These are phyloP conservation scores for Pelargonium citronellum DNA, from an alignment of 441 rosid genomes.

Conservation along the genomic window DNA sequence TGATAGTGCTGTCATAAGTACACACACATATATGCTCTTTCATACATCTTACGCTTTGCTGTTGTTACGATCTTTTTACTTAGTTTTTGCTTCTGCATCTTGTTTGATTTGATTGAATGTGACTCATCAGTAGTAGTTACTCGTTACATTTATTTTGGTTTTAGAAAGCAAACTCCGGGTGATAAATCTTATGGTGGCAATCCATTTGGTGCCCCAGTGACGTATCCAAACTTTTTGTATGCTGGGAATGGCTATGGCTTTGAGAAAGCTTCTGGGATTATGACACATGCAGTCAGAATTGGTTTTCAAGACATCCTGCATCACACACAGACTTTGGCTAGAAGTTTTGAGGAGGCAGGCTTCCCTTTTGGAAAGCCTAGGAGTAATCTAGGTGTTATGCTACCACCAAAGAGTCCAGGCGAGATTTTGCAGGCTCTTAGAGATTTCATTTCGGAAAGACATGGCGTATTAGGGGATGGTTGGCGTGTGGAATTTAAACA, in stretches of 20 bases:
- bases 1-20: not conserved
- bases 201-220: slow-evolving; percentile 44
- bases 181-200: slow-evolving; percentile 48
- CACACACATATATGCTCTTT: not conserved
- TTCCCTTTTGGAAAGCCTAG: slow-evolving; percentile 44
- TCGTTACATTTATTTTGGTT: slow-evolving; percentile 33
- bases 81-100: not conserved
- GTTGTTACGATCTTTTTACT: not conserved
- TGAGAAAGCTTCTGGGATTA: slow-evolving; percentile 43
- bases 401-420: slow-evolving; percentile 54
- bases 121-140: slow-evolving; percentile 24
- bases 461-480: slow-evolving; percentile 75
- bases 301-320: slow-evolving; percentile 46
- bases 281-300: slow-evolving; percentile 32
- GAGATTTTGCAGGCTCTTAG: slow-evolving; percentile 75
- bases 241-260: slow-evolving; percentile 45
- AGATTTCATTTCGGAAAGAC: slow-evolving; percentile 69
- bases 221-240: slow-evolving; percentile 38
- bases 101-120: slow-evolving; percentile 4
- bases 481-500: slow-evolving; percentile 72
- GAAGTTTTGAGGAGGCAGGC: slow-evolving; percentile 37
- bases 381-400: slow-evolving; percentile 41
- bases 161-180: slow-evolving; percentile 47
- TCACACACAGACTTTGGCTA: slow-evolving; percentile 32
- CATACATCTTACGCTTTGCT: not conserved